A percentile compares a stretch with the other conserved stretches of the same genome.
phyloP scores from a whole-genome alignment of 1,284 basidiomycete species.

The Heliocybe sulcata region DNA sequence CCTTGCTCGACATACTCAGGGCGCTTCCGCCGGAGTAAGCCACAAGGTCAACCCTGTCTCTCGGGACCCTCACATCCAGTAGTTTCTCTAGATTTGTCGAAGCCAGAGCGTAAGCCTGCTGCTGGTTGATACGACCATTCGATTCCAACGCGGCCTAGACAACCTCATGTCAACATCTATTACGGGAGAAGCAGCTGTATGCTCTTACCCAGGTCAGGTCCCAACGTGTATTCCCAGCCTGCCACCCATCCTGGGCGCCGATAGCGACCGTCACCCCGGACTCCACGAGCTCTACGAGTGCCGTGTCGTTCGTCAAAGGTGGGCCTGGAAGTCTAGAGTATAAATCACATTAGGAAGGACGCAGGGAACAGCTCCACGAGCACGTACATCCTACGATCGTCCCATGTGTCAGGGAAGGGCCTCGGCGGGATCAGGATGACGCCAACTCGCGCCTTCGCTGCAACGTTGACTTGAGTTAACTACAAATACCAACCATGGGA shows the following conservation, averaged over 20 bases:
- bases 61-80: conserved; percentile 30
- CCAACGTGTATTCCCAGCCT: conserved; percentile 43
- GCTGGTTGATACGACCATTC: conserved; percentile 30
- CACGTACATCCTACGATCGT: conserved; percentile 34
- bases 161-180: neutral
- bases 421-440: conserved; percentile 45
- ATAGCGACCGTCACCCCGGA: conserved; percentile 49
- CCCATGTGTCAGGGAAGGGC: conserved; percentile 46
- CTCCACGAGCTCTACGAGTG: conserved; percentile 35
- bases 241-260: conserved; percentile 40
- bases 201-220: conserved; percentile 43
- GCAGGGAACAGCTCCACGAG: neutral
- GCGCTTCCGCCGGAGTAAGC: conserved; percentile 39
- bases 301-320: conserved; percentile 41
- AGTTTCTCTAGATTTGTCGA: conserved; percentile 44
- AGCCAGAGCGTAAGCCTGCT: conserved; percentile 37
- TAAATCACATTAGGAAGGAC: neutral
- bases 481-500: neutral
- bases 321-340: conserved; percentile 39
- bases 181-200: neutral
- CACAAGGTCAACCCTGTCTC: conserved; percentile 35
- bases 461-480: neutral
- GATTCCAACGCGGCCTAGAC: conserved; percentile 28
- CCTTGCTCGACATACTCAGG: conserved; percentile 33
- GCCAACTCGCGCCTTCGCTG: conserved; percentile 34